Conservation (phyloP, 1,139 yeast species). For the Diutina siamensis region DNA sequence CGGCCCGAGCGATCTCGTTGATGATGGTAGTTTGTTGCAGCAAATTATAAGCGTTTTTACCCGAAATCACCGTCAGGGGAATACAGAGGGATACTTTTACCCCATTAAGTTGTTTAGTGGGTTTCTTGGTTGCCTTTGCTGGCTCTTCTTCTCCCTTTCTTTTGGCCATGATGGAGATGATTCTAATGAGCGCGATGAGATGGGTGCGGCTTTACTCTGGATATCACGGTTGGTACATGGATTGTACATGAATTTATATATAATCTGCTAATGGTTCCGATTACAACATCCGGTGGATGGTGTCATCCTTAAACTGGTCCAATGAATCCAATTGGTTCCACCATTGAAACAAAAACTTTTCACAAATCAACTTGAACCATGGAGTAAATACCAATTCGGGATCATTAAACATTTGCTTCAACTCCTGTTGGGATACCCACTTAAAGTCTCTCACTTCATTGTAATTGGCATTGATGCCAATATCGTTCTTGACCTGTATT, state of each 20-base stretch:
- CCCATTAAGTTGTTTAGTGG: constrained; percentile 14
- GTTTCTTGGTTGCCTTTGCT: constrained; percentile 21
- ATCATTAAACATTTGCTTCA: constrained; percentile 69
- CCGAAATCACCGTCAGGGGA: constrained; percentile 47
- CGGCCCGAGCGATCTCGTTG: constrained; percentile 70
- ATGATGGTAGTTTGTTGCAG: constrained; percentile 65
- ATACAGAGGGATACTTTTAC: constrained; percentile 40
- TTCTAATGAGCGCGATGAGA: not conserved
- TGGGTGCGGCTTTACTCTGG: too few relatives aligned
- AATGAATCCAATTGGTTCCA: constrained; percentile 67
- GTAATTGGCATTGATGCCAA: constrained; percentile 40
- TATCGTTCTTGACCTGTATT: constrained; percentile 48
- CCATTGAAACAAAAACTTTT: constrained; percentile 85
- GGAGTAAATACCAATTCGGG: constrained; percentile 68
- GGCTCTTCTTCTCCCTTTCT: constrained; percentile 16
- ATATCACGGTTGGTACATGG: too few relatives aligned
- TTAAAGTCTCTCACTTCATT: constrained; percentile 79
- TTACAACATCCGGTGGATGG: constrained; percentile 30
- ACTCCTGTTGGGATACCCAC: constrained; percentile 59
- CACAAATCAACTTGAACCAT: constrained; percentile 95
- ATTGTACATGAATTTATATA: too few relatives aligned
- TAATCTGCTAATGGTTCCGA: not conserved
- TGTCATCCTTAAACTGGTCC: constrained; percentile 31
- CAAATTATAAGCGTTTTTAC: constrained; percentile 45
- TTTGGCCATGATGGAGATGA: constrained; percentile 12